A percentile compares a stretch with the other conserved stretches of the same genome.
Evolutionary conservation across 192 early-diverging fungal species (phyloP).

Genomic region (Geranomyces variabilis): DNA sequence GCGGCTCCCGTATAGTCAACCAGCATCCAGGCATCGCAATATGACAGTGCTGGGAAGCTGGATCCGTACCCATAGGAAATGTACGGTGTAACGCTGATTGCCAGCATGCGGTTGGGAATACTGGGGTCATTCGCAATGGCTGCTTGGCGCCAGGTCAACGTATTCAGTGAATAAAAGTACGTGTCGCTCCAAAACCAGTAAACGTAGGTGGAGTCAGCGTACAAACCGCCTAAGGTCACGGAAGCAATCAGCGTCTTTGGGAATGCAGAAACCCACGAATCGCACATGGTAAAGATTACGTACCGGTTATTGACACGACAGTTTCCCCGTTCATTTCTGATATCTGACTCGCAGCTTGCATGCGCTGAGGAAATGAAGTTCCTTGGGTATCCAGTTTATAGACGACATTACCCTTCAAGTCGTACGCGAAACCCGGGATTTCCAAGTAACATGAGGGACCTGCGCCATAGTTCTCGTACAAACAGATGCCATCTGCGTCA

Average conservation of each 20-base stretch:
- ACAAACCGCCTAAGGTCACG: no score
- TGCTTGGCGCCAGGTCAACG: background rate
- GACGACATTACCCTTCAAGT: background rate
- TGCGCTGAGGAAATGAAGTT: background rate
- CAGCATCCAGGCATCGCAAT: conserved; percentile 1
- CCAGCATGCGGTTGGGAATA: background rate
- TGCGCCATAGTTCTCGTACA: background rate
- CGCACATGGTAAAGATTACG: no score
- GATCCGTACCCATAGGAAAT: background rate
- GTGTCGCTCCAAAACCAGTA: conserved; percentile 9
- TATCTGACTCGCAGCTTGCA: background rate
- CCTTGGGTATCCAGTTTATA: conserved; percentile 3
- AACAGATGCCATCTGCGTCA: background rate
- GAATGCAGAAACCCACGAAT: no score
- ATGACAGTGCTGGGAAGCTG: background rate
- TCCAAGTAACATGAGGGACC: background rate
- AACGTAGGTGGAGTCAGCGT: conserved; percentile 7
- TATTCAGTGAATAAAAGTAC: background rate
- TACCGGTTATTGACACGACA: background rate
- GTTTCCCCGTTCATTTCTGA: background rate
- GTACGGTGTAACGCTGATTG: no score
- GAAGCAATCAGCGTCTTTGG: no score
- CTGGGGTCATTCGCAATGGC: background rate
- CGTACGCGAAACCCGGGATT: background rate
- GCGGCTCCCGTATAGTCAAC: background rate